phyloP scores from a whole-genome alignment of 306 rosid species.

The Trifolium fragiferum region DNA sequence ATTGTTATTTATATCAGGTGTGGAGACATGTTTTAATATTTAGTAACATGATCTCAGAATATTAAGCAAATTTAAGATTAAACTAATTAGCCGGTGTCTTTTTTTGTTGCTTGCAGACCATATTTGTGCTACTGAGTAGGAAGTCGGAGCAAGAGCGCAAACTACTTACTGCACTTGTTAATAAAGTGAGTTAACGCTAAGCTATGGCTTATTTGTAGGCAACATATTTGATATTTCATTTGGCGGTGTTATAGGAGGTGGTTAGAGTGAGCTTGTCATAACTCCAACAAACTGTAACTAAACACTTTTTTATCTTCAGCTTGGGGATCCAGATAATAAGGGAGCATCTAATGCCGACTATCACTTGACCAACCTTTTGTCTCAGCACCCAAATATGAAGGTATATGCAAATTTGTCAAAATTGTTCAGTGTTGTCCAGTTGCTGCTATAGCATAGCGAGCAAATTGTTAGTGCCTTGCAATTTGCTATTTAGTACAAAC shows the following conservation, averaged over 20 bases:
- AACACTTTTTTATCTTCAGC: slow-evolving; percentile 50
- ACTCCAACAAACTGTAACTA: slow-evolving; percentile 24
- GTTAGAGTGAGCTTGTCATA: slow-evolving; percentile 14
- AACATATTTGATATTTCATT: slow-evolving; percentile 20
- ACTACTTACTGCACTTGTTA: slow-evolving; percentile 86
- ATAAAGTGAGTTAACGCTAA: slow-evolving; percentile 70
- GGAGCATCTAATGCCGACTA: slow-evolving; percentile 94
- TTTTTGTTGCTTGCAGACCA: slow-evolving; percentile 58
- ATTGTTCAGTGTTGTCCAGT: too few relatives aligned
- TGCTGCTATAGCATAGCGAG: too few relatives aligned
- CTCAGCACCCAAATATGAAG: slow-evolving; percentile 98
- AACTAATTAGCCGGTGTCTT: slow-evolving; percentile 9
- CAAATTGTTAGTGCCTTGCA: too few relatives aligned
- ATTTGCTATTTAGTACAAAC: too few relatives aligned
- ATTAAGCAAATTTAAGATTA: background rate
- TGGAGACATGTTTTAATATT: slow-evolving; percentile 4
- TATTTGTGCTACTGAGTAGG: slow-evolving; percentile 77
- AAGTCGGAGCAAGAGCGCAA: slow-evolving; percentile 95
- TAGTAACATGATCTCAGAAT: too few relatives aligned
- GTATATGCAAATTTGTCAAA: slow-evolving; percentile 49
- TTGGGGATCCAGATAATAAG: slow-evolving; percentile 94
- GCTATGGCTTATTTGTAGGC: slow-evolving; percentile 10
- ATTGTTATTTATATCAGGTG: background rate
- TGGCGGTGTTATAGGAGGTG: background rate
- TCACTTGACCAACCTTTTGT: slow-evolving; percentile 85